Conservation (phyloP, 2,329 filamentous ascomycete genomes). For the Ascochyta clinopodiicola region DNA sequence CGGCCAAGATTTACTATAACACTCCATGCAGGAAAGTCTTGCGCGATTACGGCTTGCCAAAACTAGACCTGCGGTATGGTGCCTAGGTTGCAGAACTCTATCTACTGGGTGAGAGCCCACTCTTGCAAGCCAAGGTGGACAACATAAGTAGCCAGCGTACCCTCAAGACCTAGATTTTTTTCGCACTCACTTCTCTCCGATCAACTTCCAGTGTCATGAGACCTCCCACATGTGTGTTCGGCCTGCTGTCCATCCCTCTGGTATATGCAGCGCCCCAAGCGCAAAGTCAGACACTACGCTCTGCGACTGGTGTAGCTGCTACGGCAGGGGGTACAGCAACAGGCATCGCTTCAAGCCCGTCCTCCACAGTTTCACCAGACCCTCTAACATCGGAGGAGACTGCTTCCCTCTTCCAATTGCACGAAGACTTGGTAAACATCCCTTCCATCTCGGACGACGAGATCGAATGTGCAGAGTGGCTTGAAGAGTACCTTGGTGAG, state of each 20-base stretch:
- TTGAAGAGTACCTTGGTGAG: slow-evolving; percentile 63
- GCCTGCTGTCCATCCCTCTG: neutral
- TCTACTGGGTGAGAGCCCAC: neutral
- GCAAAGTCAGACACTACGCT: neutral
- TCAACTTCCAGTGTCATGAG: neutral
- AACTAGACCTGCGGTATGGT: neutral
- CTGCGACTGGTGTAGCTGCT: neutral
- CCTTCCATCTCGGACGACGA: slow-evolving; percentile 62
- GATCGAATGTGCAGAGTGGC: slow-evolving; percentile 68
- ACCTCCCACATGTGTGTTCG: neutral
- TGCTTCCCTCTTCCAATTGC: slow-evolving; percentile 33
- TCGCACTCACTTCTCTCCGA: neutral
- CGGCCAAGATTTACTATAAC: slow-evolving; percentile 9
- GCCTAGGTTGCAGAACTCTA: neutral
- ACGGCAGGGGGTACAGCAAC: neutral
- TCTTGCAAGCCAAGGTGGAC: neutral
- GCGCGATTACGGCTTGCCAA: neutral
- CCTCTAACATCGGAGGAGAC: slow-evolving; percentile 23
- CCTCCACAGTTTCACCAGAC: neutral
- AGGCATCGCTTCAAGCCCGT: neutral
- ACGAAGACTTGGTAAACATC: slow-evolving; percentile 35
- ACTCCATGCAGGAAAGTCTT: slow-evolving; percentile 2
- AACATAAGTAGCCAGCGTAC: neutral
- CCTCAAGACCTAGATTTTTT: neutral
- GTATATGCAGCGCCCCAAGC: slow-evolving; percentile 8